These are phyloP conservation scores for Blastocrithidia nonstop DNA, from an alignment of 208 protist species.

Conservation along the genomic window DNA sequence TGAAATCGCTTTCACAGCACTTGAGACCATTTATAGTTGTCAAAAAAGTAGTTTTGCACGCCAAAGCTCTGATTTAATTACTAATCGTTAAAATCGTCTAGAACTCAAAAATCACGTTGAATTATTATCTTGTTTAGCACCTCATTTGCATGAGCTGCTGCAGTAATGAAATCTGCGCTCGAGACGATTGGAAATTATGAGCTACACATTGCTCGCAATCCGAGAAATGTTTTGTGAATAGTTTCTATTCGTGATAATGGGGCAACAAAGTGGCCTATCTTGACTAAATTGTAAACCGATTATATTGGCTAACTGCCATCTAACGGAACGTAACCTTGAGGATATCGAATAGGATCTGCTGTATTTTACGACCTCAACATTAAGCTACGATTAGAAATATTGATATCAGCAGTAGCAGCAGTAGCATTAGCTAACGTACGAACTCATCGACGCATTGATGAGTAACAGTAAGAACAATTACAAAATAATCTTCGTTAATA, in stretches of 20 bases:
- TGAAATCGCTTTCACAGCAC: constrained; percentile 78
- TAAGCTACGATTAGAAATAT: constrained; percentile 4
- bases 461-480: not conserved
- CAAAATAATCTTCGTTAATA: not conserved
- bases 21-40: constrained; percentile 85
- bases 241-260: constrained; percentile 56
- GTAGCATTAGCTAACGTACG: not conserved
- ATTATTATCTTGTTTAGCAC: constrained; percentile 52
- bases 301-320: constrained; percentile 68
- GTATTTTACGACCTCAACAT: constrained; percentile 19
- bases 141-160: constrained; percentile 30
- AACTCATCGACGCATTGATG: not conserved
- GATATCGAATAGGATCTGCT: constrained; percentile 22
- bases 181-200: constrained; percentile 51
- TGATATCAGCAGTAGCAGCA: not conserved
- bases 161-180: constrained; percentile 26
- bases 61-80: constrained; percentile 80
- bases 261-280: constrained; percentile 61
- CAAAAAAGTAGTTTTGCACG: constrained; percentile 81
- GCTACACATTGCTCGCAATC: constrained; percentile 21
- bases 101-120: constrained; percentile 68
- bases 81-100: constrained; percentile 79
- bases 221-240: constrained; percentile 49
- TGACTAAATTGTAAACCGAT: constrained; percentile 54
- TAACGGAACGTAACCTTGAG: constrained; percentile 64